These are phyloP conservation scores for Herpotrichia juniperi DNA, from an alignment of 2,329 filamentous ascomycete genomes.

Conservation along the genomic window DNA sequence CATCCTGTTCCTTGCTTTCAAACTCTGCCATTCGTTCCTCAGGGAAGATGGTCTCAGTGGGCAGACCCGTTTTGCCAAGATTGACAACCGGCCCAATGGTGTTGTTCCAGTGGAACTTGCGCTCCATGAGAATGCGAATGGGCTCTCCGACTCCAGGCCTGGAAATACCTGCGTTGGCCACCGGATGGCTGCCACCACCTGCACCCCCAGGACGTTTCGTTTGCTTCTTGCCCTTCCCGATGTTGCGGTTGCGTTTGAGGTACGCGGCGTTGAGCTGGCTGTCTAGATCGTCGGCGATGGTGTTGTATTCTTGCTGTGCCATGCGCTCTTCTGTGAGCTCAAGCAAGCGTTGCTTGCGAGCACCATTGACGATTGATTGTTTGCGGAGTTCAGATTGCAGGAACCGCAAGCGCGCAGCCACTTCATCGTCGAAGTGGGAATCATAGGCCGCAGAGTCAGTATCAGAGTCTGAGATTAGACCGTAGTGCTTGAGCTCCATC, in stretches of 20 bases:
- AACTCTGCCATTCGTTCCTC: constrained; percentile 73
- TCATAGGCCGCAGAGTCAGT: constrained; percentile 77
- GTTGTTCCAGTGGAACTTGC: constrained; percentile 85
- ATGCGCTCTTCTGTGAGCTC: constrained; percentile 91
- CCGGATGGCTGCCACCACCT: constrained; percentile 69
- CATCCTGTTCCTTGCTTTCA: constrained; percentile 77
- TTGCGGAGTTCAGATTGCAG: constrained; percentile 83
- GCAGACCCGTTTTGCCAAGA: constrained; percentile 78
- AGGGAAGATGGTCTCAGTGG: constrained; percentile 78
- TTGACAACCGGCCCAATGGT: constrained; percentile 91
- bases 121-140: constrained; percentile 90
- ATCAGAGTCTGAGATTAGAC: constrained; percentile 79
- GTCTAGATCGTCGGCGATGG: constrained; percentile 95
- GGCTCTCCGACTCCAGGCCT: constrained; percentile 79
- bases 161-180: constrained; percentile 43
- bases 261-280: constrained; percentile 94
- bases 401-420: constrained; percentile 84
- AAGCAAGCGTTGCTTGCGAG: constrained; percentile 83
- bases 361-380: constrained; percentile 85
- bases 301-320: constrained; percentile 95
- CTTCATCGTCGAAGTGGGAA: constrained; percentile 89
- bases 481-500: constrained; percentile 88
- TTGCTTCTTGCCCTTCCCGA: constrained; percentile 93
- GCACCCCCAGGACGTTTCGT: constrained; percentile 76
- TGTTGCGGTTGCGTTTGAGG: constrained; percentile 90